Evolutionary conservation across 768 basidiomycete genomes (phyloP).

Genomic region (Naganishia friedmannii): DNA sequence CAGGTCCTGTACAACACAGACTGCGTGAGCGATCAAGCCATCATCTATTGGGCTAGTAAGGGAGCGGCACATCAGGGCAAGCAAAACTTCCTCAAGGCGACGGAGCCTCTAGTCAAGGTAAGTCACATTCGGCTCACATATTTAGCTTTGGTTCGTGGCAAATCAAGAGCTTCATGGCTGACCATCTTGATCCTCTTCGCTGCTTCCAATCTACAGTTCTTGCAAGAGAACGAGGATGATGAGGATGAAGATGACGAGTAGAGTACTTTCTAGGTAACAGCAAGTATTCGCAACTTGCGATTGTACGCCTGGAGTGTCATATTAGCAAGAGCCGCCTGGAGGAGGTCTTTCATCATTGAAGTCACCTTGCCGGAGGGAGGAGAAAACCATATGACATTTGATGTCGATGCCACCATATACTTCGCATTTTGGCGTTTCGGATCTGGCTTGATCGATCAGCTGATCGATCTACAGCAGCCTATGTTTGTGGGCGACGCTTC

Average conservation of each 20-base stretch:
- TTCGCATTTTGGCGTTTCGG: not conserved
- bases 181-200: constrained; percentile 16
- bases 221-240: constrained; percentile 77
- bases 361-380: not conserved
- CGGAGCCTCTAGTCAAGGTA: constrained; percentile 78
- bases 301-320: not conserved
- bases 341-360: not conserved
- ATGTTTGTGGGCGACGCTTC: too few relatives aligned
- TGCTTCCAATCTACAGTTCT: constrained; percentile 60
- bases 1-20: constrained; percentile 79
- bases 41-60: constrained; percentile 97
- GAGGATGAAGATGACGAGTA: constrained; percentile 62
- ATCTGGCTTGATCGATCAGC: not conserved
- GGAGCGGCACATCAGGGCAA: constrained; percentile 92
- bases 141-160: not conserved
- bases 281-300: not conserved
- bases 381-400: not conserved
- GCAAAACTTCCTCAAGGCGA: constrained; percentile 88
- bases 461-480: too few relatives aligned
- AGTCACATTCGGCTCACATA: constrained; percentile 29
- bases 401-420: not conserved
- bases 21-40: constrained; percentile 89
- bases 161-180: not conserved
- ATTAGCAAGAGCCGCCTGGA: not conserved
- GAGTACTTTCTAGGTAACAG: not conserved